Conservation (phyloP, 495 filamentous ascomycete genomes). For the Xylaria nigripes region DNA sequence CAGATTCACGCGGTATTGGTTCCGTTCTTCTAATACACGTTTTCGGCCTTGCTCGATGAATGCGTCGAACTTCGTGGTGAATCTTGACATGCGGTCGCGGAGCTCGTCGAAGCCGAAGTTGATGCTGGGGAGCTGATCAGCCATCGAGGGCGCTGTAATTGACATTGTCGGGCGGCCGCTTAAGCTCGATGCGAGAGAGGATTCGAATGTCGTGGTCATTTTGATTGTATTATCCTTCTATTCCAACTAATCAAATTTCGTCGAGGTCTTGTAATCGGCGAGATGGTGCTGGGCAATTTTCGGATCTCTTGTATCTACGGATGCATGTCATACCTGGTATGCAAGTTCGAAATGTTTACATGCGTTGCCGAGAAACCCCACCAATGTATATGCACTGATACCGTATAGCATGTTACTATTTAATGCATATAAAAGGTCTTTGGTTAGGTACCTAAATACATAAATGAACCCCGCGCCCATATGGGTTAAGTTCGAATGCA, state of each 20-base stretch:
- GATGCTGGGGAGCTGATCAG: constrained; percentile 78
- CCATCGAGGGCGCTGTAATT: constrained; percentile 41
- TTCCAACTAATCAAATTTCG: background rate
- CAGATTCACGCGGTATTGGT: constrained; percentile 84
- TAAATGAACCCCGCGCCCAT: too few relatives aligned
- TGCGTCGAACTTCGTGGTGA: constrained; percentile 82
- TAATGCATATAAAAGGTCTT: too few relatives aligned
- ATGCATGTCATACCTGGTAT: background rate
- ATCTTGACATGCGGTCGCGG: constrained; percentile 88
- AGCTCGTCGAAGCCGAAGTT: constrained; percentile 96
- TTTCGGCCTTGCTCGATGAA: constrained; percentile 90
- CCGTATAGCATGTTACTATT: background rate
- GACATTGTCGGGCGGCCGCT: constrained; percentile 58
- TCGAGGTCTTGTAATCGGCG: constrained; percentile 6
- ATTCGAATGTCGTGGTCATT: constrained; percentile 69
- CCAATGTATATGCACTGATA: constrained; percentile 1
- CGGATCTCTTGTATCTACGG: background rate
- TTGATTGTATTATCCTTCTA: constrained; percentile 2
- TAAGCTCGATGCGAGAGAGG: constrained; percentile 63
- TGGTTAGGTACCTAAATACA: too few relatives aligned
- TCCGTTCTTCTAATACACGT: constrained; percentile 82
- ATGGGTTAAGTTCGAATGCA: too few relatives aligned
- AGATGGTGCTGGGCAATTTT: constrained; percentile 8
- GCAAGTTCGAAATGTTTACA: constrained; percentile 31
- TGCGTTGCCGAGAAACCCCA: constrained; percentile 22